A percentile compares a stretch with the other conserved stretches of the same genome.
Conservation (phyloP, 331 rosid species). For the Malus hybrid region DNA sequence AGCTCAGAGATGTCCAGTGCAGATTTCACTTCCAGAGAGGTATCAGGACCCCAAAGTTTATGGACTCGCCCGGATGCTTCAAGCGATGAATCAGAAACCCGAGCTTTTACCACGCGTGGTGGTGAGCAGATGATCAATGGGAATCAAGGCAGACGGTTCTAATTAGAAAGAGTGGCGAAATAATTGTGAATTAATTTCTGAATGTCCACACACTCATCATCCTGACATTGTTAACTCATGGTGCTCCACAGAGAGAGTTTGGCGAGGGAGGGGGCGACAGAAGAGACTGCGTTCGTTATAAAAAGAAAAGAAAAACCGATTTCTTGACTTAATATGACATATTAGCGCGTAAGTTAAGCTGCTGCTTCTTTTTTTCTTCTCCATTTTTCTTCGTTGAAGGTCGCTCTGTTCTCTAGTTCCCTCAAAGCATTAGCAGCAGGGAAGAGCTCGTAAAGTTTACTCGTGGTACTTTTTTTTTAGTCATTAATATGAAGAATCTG, state of each 20-base stretch:
- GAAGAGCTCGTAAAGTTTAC: constrained; percentile 29
- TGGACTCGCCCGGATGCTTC: constrained; percentile 19
- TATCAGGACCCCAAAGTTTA: constrained; percentile 19
- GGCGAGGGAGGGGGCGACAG: not conserved
- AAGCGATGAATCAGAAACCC: constrained; percentile 40
- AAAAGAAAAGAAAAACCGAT: too few relatives aligned
- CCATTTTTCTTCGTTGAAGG: not conserved
- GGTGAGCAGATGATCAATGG: constrained; percentile 8
- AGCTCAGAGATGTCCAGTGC: constrained; percentile 37
- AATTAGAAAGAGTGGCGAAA: constrained; percentile 1
- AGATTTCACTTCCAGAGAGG: constrained; percentile 38
- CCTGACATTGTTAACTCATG: not conserved
- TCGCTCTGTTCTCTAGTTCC: not conserved
- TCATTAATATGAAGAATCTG: not conserved
- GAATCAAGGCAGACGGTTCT: constrained; percentile 14
- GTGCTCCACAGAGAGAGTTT: not conserved
- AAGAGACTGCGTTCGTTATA: not conserved
- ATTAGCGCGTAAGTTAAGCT: constrained; percentile 2
- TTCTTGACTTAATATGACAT: constrained; percentile 20
- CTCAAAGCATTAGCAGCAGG: constrained; percentile 6
- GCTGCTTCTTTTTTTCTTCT: not conserved
- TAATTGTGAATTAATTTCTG: not conserved
- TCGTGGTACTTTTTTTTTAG: not conserved
- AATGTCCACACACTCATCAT: not conserved
- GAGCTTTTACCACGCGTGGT: constrained; percentile 19